Evolutionary conservation across 257 asterid species (phyloP).

Genomic region (Linaria vulgaris): DNA sequence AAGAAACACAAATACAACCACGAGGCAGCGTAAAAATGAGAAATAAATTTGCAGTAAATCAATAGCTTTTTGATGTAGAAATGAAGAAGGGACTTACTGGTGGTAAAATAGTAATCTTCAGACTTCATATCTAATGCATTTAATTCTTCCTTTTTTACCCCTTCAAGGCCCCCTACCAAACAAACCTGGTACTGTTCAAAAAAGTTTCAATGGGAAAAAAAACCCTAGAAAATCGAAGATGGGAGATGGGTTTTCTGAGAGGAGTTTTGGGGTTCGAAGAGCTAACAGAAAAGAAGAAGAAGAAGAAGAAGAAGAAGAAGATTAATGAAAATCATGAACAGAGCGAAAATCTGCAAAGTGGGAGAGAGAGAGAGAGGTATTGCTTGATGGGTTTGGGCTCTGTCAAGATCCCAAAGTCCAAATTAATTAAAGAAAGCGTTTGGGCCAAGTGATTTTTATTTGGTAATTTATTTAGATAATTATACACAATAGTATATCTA

Average conservation of each 20-base stretch:
- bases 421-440: background rate
- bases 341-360: too few relatives aligned
- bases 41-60: background rate
- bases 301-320: too few relatives aligned
- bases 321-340: background rate
- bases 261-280: background rate
- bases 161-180: background rate
- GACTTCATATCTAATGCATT: constrained; percentile 44
- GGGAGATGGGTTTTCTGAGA: background rate
- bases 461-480: too few relatives aligned
- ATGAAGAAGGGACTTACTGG: constrained; percentile 33
- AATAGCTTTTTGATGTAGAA: background rate
- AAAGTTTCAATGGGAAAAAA: background rate
- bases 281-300: background rate
- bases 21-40: background rate
- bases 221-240: background rate
- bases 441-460: background rate
- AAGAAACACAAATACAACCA: background rate
- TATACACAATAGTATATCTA: too few relatives aligned
- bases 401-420: background rate
- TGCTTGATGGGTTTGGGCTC: constrained; percentile 8
- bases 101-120: constrained; percentile 36
- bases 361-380: background rate
- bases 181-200: background rate
- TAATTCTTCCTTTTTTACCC: constrained; percentile 7